Base-by-base conservation (phyloP, 306 rosid genomes). In the Vigna radiata region DNA sequence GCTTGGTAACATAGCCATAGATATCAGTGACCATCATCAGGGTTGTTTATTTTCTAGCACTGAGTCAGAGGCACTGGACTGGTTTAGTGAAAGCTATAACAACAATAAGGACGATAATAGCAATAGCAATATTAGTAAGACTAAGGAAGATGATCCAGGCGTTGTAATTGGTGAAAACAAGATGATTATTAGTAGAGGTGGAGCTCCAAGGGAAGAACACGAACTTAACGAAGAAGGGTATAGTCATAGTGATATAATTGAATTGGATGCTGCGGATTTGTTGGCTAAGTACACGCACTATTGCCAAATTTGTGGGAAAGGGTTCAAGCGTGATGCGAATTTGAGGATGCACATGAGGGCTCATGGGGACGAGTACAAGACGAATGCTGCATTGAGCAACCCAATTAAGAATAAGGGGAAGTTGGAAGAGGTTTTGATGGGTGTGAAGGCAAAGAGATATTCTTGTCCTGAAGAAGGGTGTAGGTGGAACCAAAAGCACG, bases 341-440 rank as follows among this genome's bases (percentile, higher is more conserved):
- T 74, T 95, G 78, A 83, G 98, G 84, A 95, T 92, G 97, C 98
- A 95, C 77, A 95, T 95, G 98, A 88, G 98, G 67, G 98, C 98
- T 49, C 98, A 92, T 43, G 98, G 98, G 0, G 97, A 95, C 62
- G 92, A 92, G 85, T 90, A 95, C 83, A 95, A 95, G 59, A 91
- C 90, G 0, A 95, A 70, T 56, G 90, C 85, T 2, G 97, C 98
- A 2, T 76, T 95, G 76, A 88, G 89, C 83, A 95, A 92, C 60
- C 96, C 92, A 31, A 60, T 76, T 53, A 92, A 86, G 85, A 85
- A 77, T 41, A 85, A 15, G 3, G 78, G 14, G 12, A 41, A 41
- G 12, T 39, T 63, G 2, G 68, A 36, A 63, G 48, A 77, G 0
- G 31, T 68, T 80, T 82, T 79, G 66, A 62, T 48, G 39, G 81